Conservation (phyloP, 2,329 filamentous ascomycete species). For the Trichoderma citrinoviride region DNA sequence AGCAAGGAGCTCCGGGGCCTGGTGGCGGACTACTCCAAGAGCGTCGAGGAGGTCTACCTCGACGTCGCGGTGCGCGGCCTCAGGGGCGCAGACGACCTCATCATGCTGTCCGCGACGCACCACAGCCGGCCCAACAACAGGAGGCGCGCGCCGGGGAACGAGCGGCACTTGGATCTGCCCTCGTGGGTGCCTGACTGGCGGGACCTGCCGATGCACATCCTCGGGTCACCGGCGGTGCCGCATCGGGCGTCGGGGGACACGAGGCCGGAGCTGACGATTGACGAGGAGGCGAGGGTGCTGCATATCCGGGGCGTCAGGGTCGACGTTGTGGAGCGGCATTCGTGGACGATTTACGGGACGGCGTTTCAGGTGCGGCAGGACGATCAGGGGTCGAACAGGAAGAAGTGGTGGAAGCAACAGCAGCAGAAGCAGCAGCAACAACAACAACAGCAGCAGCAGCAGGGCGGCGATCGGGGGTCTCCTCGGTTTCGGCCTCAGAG, state of each 20-base stretch:
- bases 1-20: constrained; percentile 28
- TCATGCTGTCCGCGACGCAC: constrained; percentile 34
- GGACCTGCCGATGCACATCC: constrained; percentile 33
- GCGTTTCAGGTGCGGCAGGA: constrained; percentile 33
- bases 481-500: neutral
- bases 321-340: constrained; percentile 29
- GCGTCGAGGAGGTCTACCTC: constrained; percentile 35
- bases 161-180: constrained; percentile 26
- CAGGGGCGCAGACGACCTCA: constrained; percentile 30
- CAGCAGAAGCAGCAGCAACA: neutral
- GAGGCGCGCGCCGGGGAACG: neutral
- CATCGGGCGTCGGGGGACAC: constrained; percentile 33
- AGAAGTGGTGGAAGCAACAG: neutral
- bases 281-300: constrained; percentile 27
- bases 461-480: neutral
- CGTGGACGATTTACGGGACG: constrained; percentile 33
- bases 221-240: constrained; percentile 34
- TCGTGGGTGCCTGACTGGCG: constrained; percentile 43
- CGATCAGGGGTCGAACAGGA: neutral
- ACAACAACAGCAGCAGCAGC: neutral
- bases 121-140: neutral
- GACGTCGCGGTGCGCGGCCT: constrained; percentile 35
- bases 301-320: constrained; percentile 32
- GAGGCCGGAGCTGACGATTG: constrained; percentile 30
- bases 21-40: constrained; percentile 32